Base-by-base conservation (phyloP, 2,329 filamentous ascomycete genomes). In the Diaporthe destruens region DNA sequence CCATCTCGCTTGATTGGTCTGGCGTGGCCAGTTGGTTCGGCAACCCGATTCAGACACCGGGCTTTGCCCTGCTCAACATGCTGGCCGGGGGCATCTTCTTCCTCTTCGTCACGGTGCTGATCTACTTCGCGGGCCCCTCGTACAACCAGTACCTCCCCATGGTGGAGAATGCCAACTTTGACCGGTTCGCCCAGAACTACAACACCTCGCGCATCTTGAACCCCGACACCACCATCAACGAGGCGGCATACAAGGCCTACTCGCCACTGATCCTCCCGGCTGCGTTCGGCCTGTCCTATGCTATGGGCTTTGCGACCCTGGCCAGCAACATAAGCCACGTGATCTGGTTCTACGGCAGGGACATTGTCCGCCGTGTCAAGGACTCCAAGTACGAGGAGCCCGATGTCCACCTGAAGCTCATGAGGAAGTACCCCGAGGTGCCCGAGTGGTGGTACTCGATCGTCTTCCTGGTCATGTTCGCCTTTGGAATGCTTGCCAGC, bases 261-360 rank as follows among this genome's bases (percentile, higher is more conserved):
- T 77, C 75, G 6, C 77, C 77, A 9, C 72, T 75, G 11, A 80
- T 74, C 61, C 69, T 80, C 44, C 74, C 74, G 29, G 76, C 78
- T 9, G 71, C 63, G 0, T 75, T 61, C 23, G 20, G 57, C 18
- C 34, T 72, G 3, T 61, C 86, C 29, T 89, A 89, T 80, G 81
- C 87, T 73, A 87, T 86, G 78, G 88, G 87, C 80, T 89, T 89
- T 72, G 86, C 84, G 63, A 85, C 88, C 39, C 88, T 89, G 75
- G 82, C 87, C 0, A 85, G 87, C 29, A 85, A 84, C 0, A 77
- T 89, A 16, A 85, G 85, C 11, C 87, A 89, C 72, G 84, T 86
- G 36, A 76, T 80, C 23, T 82, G 89, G 1, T 88, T 88, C 78
- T 86, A 89, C 76, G 83, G 86, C 6, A 82, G 84, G 67, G 87